Percentiles rank a stretch among this genome's conserved stretches.
Evolutionary conservation across 1,284 basidiomycete genomes (phyloP).

Genomic region (Cutaneotrichosporon spelunceum): DNA sequence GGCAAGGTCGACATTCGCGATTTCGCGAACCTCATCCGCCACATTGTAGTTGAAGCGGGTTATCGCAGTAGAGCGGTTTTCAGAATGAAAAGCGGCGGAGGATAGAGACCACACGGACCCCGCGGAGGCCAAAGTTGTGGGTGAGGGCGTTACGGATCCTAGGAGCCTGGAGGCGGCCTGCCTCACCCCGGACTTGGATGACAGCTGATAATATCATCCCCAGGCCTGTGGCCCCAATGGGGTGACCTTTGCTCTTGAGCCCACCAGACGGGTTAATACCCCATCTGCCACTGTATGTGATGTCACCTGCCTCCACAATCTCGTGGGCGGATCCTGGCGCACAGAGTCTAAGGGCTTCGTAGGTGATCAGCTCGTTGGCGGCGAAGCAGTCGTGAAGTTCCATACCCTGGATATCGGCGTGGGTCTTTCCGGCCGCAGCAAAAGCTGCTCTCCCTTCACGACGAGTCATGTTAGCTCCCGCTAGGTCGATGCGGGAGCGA

Average conservation of each 20-base stretch:
- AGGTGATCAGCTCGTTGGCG: slow-evolving; percentile 27
- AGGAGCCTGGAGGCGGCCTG: slow-evolving; percentile 22
- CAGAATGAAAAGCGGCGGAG: slow-evolving; percentile 20
- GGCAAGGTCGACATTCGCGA: slow-evolving; percentile 15
- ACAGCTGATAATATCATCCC: slow-evolving; percentile 28
- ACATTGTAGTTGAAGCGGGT: slow-evolving; percentile 22
- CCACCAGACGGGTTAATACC: slow-evolving; percentile 26
- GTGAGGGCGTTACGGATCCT: slow-evolving; percentile 21
- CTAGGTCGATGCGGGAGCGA: slow-evolving; percentile 23
- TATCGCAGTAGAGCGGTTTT: slow-evolving; percentile 14
- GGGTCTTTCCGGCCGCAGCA: slow-evolving; percentile 16
- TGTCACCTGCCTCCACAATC: slow-evolving; percentile 23
- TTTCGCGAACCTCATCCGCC: slow-evolving; percentile 20
- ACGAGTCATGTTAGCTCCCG: slow-evolving; percentile 23
- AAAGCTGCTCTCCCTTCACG: slow-evolving; percentile 15
- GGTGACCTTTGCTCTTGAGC: slow-evolving; percentile 27
- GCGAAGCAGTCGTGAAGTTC: slow-evolving; percentile 29
- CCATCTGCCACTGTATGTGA: slow-evolving; percentile 27
- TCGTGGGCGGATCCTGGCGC: slow-evolving; percentile 17
- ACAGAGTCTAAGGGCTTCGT: slow-evolving; percentile 21
- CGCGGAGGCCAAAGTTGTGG: slow-evolving; percentile 26
- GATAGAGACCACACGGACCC: slow-evolving; percentile 21
- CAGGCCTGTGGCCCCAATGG: slow-evolving; percentile 25
- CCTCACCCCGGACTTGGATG: slow-evolving; percentile 22
- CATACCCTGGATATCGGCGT: slow-evolving; percentile 24